These are phyloP conservation scores for Thalassiosira ordinaria DNA, from an alignment of 352 stramenopile species.

Conservation along the genomic window DNA sequence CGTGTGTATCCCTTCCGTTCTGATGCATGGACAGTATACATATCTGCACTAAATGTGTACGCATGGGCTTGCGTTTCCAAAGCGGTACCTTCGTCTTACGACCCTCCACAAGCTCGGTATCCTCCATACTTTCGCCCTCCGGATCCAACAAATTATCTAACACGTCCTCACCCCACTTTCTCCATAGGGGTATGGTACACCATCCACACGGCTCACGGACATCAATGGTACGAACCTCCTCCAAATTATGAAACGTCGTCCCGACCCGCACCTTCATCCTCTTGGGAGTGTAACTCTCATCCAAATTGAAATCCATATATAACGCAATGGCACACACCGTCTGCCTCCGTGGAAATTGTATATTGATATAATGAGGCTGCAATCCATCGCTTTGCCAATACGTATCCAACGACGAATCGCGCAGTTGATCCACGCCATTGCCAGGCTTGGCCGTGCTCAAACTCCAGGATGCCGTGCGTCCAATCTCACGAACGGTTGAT, in stretches of 20 bases:
- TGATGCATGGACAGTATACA: conserved; percentile 97
- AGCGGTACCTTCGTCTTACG: conserved; percentile 27
- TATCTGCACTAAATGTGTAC: conserved; percentile 96
- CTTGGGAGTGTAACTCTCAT: conserved; percentile 98
- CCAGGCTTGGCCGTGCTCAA: conserved; percentile 96
- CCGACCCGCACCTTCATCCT: conserved; percentile 92
- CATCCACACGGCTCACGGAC: conserved; percentile 93
- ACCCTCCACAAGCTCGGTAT: conserved; percentile 32
- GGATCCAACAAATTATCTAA: conserved; percentile 69
- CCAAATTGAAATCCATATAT: conserved; percentile 97
- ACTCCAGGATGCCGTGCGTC: conserved; percentile 87
- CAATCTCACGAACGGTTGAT: conserved; percentile 67
- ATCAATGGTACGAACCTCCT: conserved; percentile 91
- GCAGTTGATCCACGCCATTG: conserved; percentile 96
- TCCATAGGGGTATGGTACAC: conserved; percentile 90
- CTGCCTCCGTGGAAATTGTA: conserved; percentile 96
- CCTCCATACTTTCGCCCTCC: conserved; percentile 49
- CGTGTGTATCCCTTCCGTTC: conserved; percentile 96
- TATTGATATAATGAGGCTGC: conserved; percentile 97
- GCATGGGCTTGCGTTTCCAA: conserved; percentile 63
- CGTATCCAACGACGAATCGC: conserved; percentile 94
- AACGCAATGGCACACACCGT: conserved; percentile 93
- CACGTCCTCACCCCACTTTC: conserved; percentile 74
- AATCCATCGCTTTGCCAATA: conserved; percentile 96
- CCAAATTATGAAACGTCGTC: conserved; percentile 94